Conservation (phyloP, 2,329 filamentous ascomycete genomes). For the Hawksworthiomyces lignivorus region DNA sequence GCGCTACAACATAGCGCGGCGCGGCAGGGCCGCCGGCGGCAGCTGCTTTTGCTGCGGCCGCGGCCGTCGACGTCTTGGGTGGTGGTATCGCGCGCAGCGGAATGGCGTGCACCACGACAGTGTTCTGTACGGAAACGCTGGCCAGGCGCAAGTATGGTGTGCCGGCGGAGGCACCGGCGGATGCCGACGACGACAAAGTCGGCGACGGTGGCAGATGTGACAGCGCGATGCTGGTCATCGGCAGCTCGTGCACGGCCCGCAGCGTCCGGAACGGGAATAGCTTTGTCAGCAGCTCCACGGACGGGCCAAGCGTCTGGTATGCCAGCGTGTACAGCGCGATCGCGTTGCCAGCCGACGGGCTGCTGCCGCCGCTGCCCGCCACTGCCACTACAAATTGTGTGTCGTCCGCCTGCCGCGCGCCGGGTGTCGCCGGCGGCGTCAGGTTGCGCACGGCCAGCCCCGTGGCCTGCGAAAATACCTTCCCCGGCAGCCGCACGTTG, state of each 20-base stretch:
- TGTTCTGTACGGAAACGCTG: constrained; percentile 73
- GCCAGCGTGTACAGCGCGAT: constrained; percentile 75
- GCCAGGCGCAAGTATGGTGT: constrained; percentile 63
- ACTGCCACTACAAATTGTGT: constrained; percentile 76
- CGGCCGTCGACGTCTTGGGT: constrained; percentile 26
- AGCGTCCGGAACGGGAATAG: constrained; percentile 45
- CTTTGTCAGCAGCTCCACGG: constrained; percentile 44
- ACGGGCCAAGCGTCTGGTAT: constrained; percentile 41
- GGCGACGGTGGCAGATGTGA: constrained; percentile 33
- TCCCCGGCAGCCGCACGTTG: constrained; percentile 50
- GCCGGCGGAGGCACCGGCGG: constrained; percentile 28
- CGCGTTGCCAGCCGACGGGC: constrained; percentile 42
- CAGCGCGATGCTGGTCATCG: constrained; percentile 53
- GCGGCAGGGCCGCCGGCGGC: constrained; percentile 26
- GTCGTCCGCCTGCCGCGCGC: constrained; percentile 42
- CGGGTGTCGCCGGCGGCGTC: constrained; percentile 42
- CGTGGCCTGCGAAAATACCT: constrained; percentile 62
- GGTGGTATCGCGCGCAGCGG: constrained; percentile 46
- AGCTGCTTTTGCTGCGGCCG: constrained; percentile 17
- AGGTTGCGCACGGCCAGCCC: constrained; percentile 71
- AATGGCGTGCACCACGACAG: constrained; percentile 71
- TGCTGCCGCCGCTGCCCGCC: constrained; percentile 46
- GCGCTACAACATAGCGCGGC: constrained; percentile 62
- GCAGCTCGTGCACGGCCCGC: constrained; percentile 45
- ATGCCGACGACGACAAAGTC: neutral